These are phyloP conservation scores for Tulasnella sp. DNA, from an alignment of 768 basidiomycete species.

Conservation along the genomic window DNA sequence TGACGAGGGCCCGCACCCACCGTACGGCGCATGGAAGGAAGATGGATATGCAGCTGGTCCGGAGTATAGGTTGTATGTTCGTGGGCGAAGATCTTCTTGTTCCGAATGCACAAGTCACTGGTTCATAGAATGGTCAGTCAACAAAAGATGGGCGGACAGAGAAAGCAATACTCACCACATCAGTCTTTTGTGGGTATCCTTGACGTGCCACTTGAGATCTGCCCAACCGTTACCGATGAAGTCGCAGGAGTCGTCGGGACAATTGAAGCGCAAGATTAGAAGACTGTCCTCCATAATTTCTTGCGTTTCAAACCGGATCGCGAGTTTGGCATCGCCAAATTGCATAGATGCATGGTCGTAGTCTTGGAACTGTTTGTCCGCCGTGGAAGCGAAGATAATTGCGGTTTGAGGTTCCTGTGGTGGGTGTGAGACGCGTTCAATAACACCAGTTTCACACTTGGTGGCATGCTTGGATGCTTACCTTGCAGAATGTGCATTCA, in stretches of 20 bases:
- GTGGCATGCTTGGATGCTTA: conserved; percentile 35
- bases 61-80: conserved; percentile 83
- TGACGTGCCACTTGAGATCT: conserved; percentile 79
- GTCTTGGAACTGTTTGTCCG: conserved; percentile 56
- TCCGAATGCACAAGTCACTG: conserved; percentile 81
- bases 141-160: not conserved
- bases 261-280: conserved; percentile 89
- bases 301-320: conserved; percentile 79
- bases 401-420: conserved; percentile 59
- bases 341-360: conserved; percentile 54
- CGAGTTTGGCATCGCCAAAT: conserved; percentile 67
- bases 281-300: conserved; percentile 96
- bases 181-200: conserved; percentile 65
- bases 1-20: conserved; percentile 30
- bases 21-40: conserved; percentile 61
- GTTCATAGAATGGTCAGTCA: not conserved
- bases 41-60: conserved; percentile 60
- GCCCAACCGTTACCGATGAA: conserved; percentile 85
- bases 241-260: conserved; percentile 78
- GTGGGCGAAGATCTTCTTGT: conserved; percentile 93
- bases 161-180: conserved; percentile 63
- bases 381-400: conserved; percentile 69
- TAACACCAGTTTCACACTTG: conserved; percentile 12
- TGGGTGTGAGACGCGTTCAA: conserved; percentile 10
- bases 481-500: conserved; percentile 97